Evolutionary conservation across 2,329 filamentous ascomycete genomes (phyloP).

Genomic region (Colletotrichum sansevieriae): DNA sequence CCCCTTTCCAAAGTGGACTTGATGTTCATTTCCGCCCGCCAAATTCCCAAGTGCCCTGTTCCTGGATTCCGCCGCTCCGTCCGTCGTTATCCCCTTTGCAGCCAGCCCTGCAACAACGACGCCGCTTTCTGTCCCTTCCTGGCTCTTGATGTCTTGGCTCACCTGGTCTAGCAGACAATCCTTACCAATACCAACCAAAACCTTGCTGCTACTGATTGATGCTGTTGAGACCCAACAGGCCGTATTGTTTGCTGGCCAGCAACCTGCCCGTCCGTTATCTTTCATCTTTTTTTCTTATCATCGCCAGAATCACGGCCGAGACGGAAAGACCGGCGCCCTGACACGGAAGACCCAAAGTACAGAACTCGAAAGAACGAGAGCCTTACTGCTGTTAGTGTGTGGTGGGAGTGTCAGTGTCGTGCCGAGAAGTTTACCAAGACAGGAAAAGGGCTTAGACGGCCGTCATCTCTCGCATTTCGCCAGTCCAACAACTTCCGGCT

Average conservation of each 20-base stretch:
- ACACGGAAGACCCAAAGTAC: not conserved
- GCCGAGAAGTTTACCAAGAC: constrained; percentile 31
- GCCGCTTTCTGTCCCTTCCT: constrained; percentile 7
- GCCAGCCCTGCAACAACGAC: constrained; percentile 4
- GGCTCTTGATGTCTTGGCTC: not conserved
- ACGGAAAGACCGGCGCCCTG: not conserved
- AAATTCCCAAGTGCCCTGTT: constrained; percentile 38
- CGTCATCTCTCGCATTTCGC: constrained; percentile 27
- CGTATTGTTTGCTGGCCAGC: constrained; percentile 15
- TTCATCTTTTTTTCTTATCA: constrained; percentile 8
- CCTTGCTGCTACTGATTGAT: constrained; percentile 9
- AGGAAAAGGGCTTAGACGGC: constrained; percentile 37
- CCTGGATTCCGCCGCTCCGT: constrained; percentile 35
- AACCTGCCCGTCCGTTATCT: constrained; percentile 4
- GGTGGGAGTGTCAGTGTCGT: constrained; percentile 12
- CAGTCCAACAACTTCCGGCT: constrained; percentile 17
- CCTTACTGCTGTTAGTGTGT: constrained; percentile 1
- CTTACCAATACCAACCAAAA: constrained; percentile 12
- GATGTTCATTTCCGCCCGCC: constrained; percentile 38
- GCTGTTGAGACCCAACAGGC: constrained; percentile 13
- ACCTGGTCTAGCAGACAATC: not conserved
- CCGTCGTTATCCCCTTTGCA: constrained; percentile 11
- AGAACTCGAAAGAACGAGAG: not conserved
- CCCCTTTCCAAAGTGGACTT: not conserved
- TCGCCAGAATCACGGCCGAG: not conserved